Percentiles rank a stretch among this genome's conserved stretches.
Conservation (phyloP, 2,329 filamentous ascomycete species). For the Fusarium sp. region DNA sequence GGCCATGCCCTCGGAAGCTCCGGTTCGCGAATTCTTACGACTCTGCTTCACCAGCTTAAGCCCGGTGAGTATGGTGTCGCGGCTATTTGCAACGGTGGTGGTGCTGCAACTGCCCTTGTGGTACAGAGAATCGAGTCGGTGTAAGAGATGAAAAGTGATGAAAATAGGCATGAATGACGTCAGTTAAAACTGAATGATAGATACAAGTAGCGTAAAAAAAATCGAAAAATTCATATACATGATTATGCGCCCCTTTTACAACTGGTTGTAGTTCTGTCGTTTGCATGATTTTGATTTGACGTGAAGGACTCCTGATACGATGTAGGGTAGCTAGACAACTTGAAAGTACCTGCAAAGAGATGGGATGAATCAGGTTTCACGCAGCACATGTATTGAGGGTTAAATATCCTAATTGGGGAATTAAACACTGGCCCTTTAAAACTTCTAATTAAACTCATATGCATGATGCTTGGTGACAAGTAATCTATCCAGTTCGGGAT, state of each 20-base stretch:
- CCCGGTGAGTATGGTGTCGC: constrained; percentile 94
- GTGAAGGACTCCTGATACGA: not conserved
- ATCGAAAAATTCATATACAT: not conserved
- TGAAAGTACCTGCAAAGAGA: not conserved
- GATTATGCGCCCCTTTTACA: not conserved
- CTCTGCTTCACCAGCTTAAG: constrained; percentile 90
- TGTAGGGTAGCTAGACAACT: not conserved
- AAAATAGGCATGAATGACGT: not conserved
- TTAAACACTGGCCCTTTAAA: not conserved
- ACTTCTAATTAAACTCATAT: not conserved
- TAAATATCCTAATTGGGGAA: not conserved
- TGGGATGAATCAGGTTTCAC: not conserved
- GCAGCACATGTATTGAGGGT: not conserved
- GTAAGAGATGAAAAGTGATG: constrained; percentile 43
- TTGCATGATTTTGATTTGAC: not conserved
- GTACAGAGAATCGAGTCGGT: constrained; percentile 82
- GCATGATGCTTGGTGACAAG: not conserved
- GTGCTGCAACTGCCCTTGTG: constrained; percentile 90
- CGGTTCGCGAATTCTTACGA: constrained; percentile 89
- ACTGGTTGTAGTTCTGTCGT: not conserved
- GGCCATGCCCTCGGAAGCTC: constrained; percentile 95
- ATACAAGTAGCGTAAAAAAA: not conserved
- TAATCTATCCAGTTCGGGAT: not conserved
- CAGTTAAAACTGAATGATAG: not conserved
- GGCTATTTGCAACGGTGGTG: constrained; percentile 96